Conservation (phyloP, 768 basidiomycete species). For the Rhizopogon roseolus region DNA sequence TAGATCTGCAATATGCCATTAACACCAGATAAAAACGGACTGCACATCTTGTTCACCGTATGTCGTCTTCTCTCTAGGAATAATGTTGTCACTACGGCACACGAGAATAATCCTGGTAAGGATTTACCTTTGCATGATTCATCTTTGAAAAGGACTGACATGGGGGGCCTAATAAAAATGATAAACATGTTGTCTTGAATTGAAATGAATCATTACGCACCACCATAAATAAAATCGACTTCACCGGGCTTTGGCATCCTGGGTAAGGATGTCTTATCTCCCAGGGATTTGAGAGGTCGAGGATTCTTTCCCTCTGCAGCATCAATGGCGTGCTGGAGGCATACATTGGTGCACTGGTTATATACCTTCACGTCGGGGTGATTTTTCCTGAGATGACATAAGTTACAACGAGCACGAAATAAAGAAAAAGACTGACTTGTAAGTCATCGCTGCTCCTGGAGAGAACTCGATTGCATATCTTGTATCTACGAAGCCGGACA, state of each 20-base stretch:
- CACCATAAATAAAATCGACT: conserved; percentile 72
- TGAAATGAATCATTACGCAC: conserved; percentile 30
- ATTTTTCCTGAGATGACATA: conserved; percentile 41
- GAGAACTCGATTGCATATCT: conserved; percentile 67
- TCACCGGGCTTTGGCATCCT: conserved; percentile 54
- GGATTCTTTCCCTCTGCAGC: conserved; percentile 36
- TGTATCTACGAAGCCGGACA: conserved; percentile 59
- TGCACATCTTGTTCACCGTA: conserved; percentile 34
- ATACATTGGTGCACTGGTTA: conserved; percentile 56
- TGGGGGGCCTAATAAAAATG: conserved; percentile 51
- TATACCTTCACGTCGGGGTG: conserved; percentile 58
- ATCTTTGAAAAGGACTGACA: conserved; percentile 70
- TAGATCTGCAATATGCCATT: conserved; percentile 36
- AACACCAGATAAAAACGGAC: not conserved
- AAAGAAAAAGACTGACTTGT: conserved; percentile 36
- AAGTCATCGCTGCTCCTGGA: conserved; percentile 59
- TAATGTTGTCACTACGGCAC: not conserved
- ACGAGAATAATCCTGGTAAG: not conserved
- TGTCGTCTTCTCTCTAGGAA: conserved; percentile 51
- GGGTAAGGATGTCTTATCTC: conserved; percentile 32
- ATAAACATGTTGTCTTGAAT: not conserved
- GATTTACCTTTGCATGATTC: conserved; percentile 56
- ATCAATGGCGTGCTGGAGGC: conserved; percentile 57
- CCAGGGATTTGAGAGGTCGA: conserved; percentile 34
- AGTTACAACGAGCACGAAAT: not conserved